Evolutionary conservation across 352 stramenopile species (phyloP).

Genomic region (Phytophthora agathidicida): DNA sequence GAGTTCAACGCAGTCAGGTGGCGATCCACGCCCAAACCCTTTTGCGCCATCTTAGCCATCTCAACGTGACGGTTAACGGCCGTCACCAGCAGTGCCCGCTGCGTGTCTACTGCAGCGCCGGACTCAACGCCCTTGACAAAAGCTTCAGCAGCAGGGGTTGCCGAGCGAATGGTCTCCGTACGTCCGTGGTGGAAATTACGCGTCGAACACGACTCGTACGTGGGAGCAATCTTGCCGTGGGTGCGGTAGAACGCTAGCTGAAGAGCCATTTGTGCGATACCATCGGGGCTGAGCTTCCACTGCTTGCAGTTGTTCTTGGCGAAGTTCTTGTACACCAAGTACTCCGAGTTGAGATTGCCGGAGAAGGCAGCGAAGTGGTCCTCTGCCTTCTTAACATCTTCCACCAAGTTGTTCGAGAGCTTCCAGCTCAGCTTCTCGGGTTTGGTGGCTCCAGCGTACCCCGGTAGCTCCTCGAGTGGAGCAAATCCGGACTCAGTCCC

Average conservation of each 20-base stretch:
- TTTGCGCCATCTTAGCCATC: conserved; percentile 90
- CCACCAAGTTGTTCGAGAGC: conserved; percentile 76
- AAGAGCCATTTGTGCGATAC: conserved; percentile 91
- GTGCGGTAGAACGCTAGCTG: conserved; percentile 89
- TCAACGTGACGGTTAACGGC: conserved; percentile 88
- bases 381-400: conserved; percentile 78
- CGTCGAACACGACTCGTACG: conserved; percentile 94
- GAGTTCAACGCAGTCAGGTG: conserved; percentile 86
- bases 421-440: conserved; percentile 73
- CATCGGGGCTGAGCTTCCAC: conserved; percentile 92
- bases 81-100: conserved; percentile 69
- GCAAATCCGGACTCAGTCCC: conserved; percentile 76
- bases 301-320: conserved; percentile 92
- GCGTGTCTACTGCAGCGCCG: conserved; percentile 43
- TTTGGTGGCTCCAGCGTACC: conserved; percentile 48
- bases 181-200: conserved; percentile 90
- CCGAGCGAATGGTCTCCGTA: conserved; percentile 92
- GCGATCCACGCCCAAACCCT: conserved; percentile 87
- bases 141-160: conserved; percentile 69
- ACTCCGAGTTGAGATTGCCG: conserved; percentile 75
- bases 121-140: conserved; percentile 72
- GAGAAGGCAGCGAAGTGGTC: conserved; percentile 68
- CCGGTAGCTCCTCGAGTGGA: conserved; percentile 66
- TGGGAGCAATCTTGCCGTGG: conserved; percentile 78
- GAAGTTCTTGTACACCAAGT: conserved; percentile 88